Conservation (phyloP, 345 rosid genomes). For the Populus simonii region DNA sequence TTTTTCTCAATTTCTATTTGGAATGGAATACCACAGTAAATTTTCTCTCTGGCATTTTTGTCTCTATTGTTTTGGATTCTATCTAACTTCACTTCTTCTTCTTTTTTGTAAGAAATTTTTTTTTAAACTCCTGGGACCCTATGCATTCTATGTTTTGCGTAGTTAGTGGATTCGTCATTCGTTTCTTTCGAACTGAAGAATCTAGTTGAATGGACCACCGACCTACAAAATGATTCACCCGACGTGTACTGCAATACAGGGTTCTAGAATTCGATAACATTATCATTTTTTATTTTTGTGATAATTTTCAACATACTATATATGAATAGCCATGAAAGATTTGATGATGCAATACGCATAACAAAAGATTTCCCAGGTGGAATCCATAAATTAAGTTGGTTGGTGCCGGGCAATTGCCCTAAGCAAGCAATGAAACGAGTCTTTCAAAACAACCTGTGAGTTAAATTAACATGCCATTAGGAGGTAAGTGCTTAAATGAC, state of each 20-base stretch:
- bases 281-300: neutral
- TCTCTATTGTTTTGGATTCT: neutral
- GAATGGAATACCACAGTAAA: no score
- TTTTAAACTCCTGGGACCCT: neutral
- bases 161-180: neutral
- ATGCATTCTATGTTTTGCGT: neutral
- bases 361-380: neutral
- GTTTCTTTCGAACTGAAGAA: neutral
- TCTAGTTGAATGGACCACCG: neutral
- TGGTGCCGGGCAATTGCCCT: conserved; percentile 2
- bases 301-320: neutral
- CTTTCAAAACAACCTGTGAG: no score
- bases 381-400: neutral
- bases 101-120: no score
- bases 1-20: no score
- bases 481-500: neutral
- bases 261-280: neutral
- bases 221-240: neutral
- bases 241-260: conserved; percentile 1
- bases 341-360: neutral
- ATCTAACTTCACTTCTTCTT: neutral
- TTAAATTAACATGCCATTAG: neutral
- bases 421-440: neutral
- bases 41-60: neutral
- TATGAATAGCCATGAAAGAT: neutral